These are phyloP conservation scores for Lactarius sanguifluus DNA, from an alignment of 768 basidiomycete genomes.

Conservation along the genomic window DNA sequence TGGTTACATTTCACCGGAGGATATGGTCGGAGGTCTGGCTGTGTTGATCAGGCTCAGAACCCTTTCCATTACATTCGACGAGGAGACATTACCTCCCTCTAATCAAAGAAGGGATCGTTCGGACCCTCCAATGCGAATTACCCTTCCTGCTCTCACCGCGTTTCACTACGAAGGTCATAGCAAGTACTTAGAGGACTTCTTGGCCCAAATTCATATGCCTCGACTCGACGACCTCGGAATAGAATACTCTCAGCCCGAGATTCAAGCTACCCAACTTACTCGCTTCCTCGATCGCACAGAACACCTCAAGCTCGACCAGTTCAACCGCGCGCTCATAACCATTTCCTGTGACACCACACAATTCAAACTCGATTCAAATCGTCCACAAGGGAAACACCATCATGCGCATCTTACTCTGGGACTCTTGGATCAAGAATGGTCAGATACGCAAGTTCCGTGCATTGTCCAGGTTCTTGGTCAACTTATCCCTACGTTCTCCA, in stretches of 20 bases:
- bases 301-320: background rate
- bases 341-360: background rate
- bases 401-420: too few species aligned
- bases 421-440: too few species aligned
- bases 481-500: too few species aligned
- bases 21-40: background rate
- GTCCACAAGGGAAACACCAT: background rate
- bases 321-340: background rate
- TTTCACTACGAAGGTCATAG: background rate
- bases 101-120: too few species aligned
- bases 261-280: too few species aligned
- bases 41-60: background rate
- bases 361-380: background rate
- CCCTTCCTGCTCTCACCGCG: background rate
- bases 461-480: too few species aligned
- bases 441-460: too few species aligned
- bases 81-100: background rate
- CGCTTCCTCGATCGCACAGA: background rate
- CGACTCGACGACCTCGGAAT: background rate
- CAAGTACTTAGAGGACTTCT: background rate
- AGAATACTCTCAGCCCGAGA: too few species aligned
- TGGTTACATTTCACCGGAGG: conserved; percentile 3
- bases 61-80: background rate
- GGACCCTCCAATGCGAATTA: background rate
- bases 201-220: background rate